These are phyloP conservation scores for Aspergillus versicolor DNA, from an alignment of 2,329 filamentous ascomycete genomes.

Conservation along the genomic window DNA sequence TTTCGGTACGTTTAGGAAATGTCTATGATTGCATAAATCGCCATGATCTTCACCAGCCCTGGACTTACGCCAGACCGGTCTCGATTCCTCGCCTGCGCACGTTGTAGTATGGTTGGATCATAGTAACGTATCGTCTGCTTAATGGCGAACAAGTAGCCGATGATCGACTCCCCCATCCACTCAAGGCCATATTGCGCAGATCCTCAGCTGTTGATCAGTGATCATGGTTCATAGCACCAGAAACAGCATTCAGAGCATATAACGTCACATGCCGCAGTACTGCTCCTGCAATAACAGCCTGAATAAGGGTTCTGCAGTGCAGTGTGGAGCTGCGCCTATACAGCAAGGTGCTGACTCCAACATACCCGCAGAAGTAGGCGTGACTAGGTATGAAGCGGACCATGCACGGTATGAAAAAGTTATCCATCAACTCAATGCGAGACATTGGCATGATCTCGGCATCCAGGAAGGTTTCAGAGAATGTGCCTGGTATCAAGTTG, in stretches of 20 bases:
- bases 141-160: background rate
- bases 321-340: background rate
- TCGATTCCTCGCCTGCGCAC: background rate
- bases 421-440: background rate
- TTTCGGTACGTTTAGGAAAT: background rate
- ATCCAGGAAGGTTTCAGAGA: background rate
- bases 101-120: background rate
- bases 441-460: background rate
- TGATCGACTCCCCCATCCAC: background rate
- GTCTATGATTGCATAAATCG: background rate
- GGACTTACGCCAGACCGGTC: background rate
- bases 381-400: background rate
- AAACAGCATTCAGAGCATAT: background rate
- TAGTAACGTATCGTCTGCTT: background rate
- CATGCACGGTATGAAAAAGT: background rate
- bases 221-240: background rate
- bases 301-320: background rate
- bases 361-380: background rate
- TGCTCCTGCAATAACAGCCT: background rate
- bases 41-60: background rate
- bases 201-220: background rate
- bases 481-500: background rate
- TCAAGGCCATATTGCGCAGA: background rate
- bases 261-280: background rate
- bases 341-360: background rate